Conservation (phyloP, 1,139 yeast genomes). For the Debaryomyces udenii region DNA sequence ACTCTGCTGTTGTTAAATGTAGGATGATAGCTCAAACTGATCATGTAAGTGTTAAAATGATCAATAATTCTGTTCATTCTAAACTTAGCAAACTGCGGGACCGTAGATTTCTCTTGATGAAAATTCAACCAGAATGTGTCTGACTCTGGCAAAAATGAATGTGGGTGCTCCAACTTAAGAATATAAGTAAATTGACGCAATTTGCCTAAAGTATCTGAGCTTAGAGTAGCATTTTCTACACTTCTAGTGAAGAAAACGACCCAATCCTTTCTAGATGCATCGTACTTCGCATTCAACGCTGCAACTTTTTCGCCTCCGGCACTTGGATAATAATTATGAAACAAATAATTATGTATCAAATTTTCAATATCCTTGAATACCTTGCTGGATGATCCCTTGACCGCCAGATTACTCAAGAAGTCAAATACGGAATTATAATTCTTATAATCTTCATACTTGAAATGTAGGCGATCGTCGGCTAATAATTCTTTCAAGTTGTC, state of each 20-base stretch:
- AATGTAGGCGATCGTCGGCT: constrained; percentile 46
- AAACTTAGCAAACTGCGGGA: constrained; percentile 37
- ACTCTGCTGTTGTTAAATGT: constrained; percentile 29
- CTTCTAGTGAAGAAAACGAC: constrained; percentile 27
- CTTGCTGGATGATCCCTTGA: constrained; percentile 35
- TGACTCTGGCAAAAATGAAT: constrained; percentile 41
- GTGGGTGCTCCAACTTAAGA: constrained; percentile 38
- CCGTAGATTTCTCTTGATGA: constrained; percentile 28
- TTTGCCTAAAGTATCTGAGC: constrained; percentile 38
- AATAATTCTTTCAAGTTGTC: constrained; percentile 58
- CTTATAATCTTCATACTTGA: constrained; percentile 45
- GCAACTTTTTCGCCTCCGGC: constrained; percentile 18
- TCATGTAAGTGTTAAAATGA: constrained; percentile 50
- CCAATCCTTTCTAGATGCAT: constrained; percentile 38
- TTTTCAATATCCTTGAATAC: constrained; percentile 40
- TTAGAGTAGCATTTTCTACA: constrained; percentile 20
- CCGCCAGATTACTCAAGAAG: constrained; percentile 39
- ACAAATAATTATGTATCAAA: constrained; percentile 43
- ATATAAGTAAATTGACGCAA: constrained; percentile 39
- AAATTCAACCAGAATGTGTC: constrained; percentile 44
- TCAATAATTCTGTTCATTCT: constrained; percentile 52
- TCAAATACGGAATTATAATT: constrained; percentile 50
- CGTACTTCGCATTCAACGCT: constrained; percentile 41
- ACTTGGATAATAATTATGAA: constrained; percentile 30
- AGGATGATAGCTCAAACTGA: constrained; percentile 35